phyloP scores from a whole-genome alignment of 371 early-diverging fungal species.

The Mucor velutinosus region DNA sequence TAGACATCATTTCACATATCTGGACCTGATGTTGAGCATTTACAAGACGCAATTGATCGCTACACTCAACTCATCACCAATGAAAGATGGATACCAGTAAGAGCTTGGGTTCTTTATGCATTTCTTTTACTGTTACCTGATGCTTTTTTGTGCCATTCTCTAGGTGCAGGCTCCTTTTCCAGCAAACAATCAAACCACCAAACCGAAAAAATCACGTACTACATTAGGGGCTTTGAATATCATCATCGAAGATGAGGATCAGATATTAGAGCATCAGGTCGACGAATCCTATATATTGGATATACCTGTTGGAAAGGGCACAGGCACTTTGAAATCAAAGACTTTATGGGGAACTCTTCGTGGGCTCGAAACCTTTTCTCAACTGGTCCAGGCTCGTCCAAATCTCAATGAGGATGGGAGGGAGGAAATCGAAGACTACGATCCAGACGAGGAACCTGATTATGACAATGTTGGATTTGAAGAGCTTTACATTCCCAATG shows the following conservation, averaged over 20 bases:
- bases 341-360: constrained; percentile 79
- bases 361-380: constrained; percentile 76
- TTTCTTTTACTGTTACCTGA: background rate
- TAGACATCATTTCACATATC: constrained; percentile 6
- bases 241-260: constrained; percentile 30
- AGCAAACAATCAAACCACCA: background rate
- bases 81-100: constrained; percentile 48
- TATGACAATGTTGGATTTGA: constrained; percentile 28
- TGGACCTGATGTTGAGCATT: constrained; percentile 1
- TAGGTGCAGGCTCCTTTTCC: constrained; percentile 28
- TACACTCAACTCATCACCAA: constrained; percentile 32
- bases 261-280: constrained; percentile 48
- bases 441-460: constrained; percentile 15
- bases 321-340: constrained; percentile 57
- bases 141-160: background rate
- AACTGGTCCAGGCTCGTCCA: constrained; percentile 55
- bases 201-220: background rate
- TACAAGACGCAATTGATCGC: constrained; percentile 37
- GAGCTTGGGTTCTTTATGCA: background rate
- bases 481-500: constrained; percentile 44
- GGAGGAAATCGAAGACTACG: background rate
- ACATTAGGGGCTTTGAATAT: constrained; percentile 32
- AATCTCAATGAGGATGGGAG: constrained; percentile 8
- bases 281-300: constrained; percentile 70
- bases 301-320: constrained; percentile 41